A percentile compares a stretch with the other conserved stretches of the same genome.
phyloP scores from a whole-genome alignment of 2,329 filamentous ascomycete species.

The Arthrobotrys entomopaga region DNA sequence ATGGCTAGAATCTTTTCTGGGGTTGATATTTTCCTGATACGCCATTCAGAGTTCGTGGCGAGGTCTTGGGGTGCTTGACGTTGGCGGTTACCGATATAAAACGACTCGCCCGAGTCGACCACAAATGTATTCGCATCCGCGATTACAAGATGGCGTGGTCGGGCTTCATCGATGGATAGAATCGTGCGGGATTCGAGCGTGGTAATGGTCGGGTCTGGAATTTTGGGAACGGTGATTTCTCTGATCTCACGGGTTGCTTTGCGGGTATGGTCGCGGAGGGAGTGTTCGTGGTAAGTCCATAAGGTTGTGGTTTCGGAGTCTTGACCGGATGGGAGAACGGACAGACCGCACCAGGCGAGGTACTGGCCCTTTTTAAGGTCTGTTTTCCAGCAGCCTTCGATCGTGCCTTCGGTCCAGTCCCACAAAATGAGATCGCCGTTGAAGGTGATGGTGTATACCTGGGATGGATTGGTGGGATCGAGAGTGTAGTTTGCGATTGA shows the following conservation, averaged over 20 bases:
- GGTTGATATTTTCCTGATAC: slow-evolving; percentile 37
- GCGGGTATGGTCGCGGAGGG: slow-evolving; percentile 35
- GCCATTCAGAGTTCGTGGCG: slow-evolving; percentile 33
- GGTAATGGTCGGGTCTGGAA: neutral
- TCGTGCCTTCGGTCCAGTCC: slow-evolving; percentile 68
- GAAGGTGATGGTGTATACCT: slow-evolving; percentile 68
- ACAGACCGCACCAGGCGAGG: slow-evolving; percentile 75
- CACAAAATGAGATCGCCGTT: slow-evolving; percentile 68
- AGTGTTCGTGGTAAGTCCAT: slow-evolving; percentile 53
- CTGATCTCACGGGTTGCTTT: slow-evolving; percentile 39
- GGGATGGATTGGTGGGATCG: slow-evolving; percentile 66
- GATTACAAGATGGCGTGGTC: slow-evolving; percentile 42
- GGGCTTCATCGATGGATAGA: slow-evolving; percentile 37
- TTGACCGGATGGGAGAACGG: slow-evolving; percentile 62
- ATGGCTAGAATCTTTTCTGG: slow-evolving; percentile 34
- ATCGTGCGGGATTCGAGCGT: slow-evolving; percentile 22
- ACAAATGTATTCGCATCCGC: slow-evolving; percentile 41
- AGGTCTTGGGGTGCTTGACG: neutral
- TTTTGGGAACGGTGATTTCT: slow-evolving; percentile 24
- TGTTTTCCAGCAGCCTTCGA: slow-evolving; percentile 51
- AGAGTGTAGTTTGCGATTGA: slow-evolving; percentile 67
- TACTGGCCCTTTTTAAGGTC: slow-evolving; percentile 66
- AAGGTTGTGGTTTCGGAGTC: slow-evolving; percentile 38
- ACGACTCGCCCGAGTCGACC: slow-evolving; percentile 38
- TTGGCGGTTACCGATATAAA: slow-evolving; percentile 50